Conservation (phyloP, 139 green algal species). For the Tetraselmis striata region DNA sequence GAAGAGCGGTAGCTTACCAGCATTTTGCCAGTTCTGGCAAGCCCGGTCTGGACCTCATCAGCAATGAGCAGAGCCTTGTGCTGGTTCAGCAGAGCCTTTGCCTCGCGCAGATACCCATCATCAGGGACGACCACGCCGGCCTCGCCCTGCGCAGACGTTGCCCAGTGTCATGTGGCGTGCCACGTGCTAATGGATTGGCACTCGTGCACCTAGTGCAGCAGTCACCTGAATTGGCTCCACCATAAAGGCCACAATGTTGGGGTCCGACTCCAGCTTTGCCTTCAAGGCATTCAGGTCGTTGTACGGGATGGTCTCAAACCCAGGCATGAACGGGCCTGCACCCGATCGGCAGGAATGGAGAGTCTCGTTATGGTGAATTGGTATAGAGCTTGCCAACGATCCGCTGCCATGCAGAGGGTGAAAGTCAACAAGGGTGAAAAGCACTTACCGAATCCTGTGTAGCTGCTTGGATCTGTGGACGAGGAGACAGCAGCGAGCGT, state of each 20-base stretch:
- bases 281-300: constrained; percentile 82
- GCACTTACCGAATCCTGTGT: constrained; percentile 52
- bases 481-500: constrained; percentile 87
- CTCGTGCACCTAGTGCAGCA: too few species aligned
- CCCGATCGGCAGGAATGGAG: too few species aligned
- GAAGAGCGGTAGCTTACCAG: too few species aligned
- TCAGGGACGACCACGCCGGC: constrained; percentile 88
- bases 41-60: constrained; percentile 73
- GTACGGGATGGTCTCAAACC: constrained; percentile 92
- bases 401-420: too few species aligned
- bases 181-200: too few species aligned
- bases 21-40: neutral
- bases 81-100: constrained; percentile 68
- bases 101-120: constrained; percentile 75
- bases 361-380: too few species aligned
- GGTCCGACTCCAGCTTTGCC: constrained; percentile 54
- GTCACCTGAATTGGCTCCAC: constrained; percentile 93
- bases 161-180: too few species aligned
- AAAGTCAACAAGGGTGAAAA: too few species aligned
- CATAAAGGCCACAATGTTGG: constrained; percentile 92
- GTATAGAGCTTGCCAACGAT: too few species aligned
- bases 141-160: constrained; percentile 69
- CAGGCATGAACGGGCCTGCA: constrained; percentile 86
- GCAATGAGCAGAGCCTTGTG: constrained; percentile 91
- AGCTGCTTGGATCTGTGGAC: constrained; percentile 63